Percentiles rank a stretch among this genome's conserved stretches.
phyloP scores from a whole-genome alignment of 768 basidiomycete species.

The Agrocybe pediades region DNA sequence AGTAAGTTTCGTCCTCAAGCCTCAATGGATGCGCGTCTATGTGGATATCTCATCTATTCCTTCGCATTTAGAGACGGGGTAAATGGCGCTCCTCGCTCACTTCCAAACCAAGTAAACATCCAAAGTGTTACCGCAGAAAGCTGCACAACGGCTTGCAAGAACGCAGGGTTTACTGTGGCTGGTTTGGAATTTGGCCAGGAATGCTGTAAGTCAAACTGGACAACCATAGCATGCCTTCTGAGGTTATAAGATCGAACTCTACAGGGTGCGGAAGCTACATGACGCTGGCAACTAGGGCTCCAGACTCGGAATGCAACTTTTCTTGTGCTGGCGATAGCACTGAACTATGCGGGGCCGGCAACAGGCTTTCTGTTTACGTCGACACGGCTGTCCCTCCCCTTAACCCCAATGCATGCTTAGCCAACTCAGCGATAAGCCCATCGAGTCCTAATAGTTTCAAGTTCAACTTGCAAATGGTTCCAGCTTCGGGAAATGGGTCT shows the following conservation, averaged over 20 bases:
- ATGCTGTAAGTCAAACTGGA: conserved; percentile 10
- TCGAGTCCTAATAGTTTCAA: neutral
- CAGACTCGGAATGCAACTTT: conserved; percentile 39
- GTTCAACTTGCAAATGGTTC: neutral
- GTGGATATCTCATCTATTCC: neutral
- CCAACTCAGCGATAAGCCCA: neutral
- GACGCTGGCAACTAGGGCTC: conserved; percentile 9
- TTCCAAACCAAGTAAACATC: neutral
- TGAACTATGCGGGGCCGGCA: conserved; percentile 48
- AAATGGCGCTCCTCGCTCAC: conserved; percentile 5
- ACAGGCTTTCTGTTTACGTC: conserved; percentile 46
- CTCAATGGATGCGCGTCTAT: neutral
- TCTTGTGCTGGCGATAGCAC: conserved; percentile 43
- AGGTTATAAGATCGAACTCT: neutral
- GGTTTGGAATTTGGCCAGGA: conserved; percentile 15
- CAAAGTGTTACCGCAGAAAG: conserved; percentile 7
- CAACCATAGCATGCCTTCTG: neutral
- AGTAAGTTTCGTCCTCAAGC: neutral
- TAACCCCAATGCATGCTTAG: neutral
- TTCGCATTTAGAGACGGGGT: neutral
- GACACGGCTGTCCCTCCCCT: conserved; percentile 27
- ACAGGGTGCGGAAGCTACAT: conserved; percentile 45
- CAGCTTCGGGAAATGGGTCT: neutral
- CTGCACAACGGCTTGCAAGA: conserved; percentile 5
- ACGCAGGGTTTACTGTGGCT: conserved; percentile 2